Conservation (phyloP, 1,284 basidiomycete species). For the Microbotryum lychnidis-dioicae region DNA sequence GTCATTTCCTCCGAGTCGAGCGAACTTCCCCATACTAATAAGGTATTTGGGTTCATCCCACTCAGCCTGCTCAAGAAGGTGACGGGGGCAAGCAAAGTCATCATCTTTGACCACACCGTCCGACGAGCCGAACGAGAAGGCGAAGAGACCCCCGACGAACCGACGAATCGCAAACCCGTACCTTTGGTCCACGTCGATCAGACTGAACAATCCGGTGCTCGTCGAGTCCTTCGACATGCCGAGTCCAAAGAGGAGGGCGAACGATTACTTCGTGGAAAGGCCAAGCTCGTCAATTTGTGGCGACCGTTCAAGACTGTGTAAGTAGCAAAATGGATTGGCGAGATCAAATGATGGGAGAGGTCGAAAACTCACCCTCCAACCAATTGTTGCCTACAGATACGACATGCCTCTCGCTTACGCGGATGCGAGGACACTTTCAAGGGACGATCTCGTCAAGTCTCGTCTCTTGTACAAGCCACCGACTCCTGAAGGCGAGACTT, state of each 20-base stretch:
- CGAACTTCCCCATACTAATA: neutral
- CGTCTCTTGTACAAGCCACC: conserved; percentile 47
- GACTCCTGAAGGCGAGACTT: conserved; percentile 53
- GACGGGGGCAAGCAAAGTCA: conserved; percentile 53
- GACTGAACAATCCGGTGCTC: conserved; percentile 46
- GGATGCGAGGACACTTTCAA: conserved; percentile 51
- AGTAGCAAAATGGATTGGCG: too few relatives aligned
- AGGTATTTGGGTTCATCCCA: too few relatives aligned
- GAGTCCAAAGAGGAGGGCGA: conserved; percentile 47
- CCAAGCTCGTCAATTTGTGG: conserved; percentile 55
- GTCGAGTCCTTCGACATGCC: conserved; percentile 51
- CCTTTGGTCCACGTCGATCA: conserved; percentile 51
- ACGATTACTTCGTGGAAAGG: conserved; percentile 12
- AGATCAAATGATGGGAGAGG: too few relatives aligned
- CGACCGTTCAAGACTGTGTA: conserved; percentile 46
- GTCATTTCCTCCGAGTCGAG: neutral
- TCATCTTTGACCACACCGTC: conserved; percentile 57
- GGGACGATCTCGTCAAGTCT: conserved; percentile 48
- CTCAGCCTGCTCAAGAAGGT: conserved; percentile 49
- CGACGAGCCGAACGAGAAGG: conserved; percentile 44
- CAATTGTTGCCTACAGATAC: conserved; percentile 39
- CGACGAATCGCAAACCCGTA: conserved; percentile 47
- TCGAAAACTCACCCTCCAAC: conserved; percentile 32
- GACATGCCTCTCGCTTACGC: conserved; percentile 58
- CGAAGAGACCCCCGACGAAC: conserved; percentile 41